phyloP scores from a whole-genome alignment of 1,139 yeast genomes.

The Candida glucosophila region DNA sequence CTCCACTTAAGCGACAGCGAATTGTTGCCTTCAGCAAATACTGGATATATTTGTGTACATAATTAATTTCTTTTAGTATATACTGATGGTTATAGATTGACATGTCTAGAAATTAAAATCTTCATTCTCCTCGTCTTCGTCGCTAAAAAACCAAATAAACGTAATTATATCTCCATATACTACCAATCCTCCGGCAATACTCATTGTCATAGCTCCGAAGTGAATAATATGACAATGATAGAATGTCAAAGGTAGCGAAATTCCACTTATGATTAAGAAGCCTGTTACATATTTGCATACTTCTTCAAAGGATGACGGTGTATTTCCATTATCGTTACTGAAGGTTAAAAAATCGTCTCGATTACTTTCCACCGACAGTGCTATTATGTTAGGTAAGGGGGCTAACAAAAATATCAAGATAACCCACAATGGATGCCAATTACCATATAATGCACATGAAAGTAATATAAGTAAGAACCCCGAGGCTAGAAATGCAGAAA shows the following conservation, averaged over 20 bases:
- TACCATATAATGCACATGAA: slow-evolving; percentile 65
- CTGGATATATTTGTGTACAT: too few species aligned
- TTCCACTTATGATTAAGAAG: slow-evolving; percentile 57
- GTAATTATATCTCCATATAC: slow-evolving; percentile 65
- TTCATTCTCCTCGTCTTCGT: slow-evolving; percentile 43
- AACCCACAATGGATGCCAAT: slow-evolving; percentile 66
- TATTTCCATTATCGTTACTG: slow-evolving; percentile 35
- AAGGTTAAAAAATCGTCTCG: slow-evolving; percentile 60
- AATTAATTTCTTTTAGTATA: too few species aligned
- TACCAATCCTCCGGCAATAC: slow-evolving; percentile 61
- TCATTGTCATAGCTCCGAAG: slow-evolving; percentile 53
- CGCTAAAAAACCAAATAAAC: slow-evolving; percentile 63
- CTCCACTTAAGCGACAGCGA: slow-evolving; percentile 14
- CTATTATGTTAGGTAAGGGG: slow-evolving; percentile 56
- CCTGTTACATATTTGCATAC: slow-evolving; percentile 59
- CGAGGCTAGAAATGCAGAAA: slow-evolving; percentile 62
- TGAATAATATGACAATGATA: slow-evolving; percentile 52
- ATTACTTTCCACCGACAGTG: slow-evolving; percentile 33
- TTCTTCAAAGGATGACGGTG: slow-evolving; percentile 46
- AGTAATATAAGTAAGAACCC: slow-evolving; percentile 67
- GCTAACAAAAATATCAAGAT: slow-evolving; percentile 58
- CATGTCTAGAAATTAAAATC: slow-evolving; percentile 37
- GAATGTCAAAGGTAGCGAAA: slow-evolving; percentile 56
- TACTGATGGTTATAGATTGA: slow-evolving; percentile 1
- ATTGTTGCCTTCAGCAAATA: too few species aligned